phyloP scores from a whole-genome alignment of 768 basidiomycete species.

The Xerocomellus chrysenteron region DNA sequence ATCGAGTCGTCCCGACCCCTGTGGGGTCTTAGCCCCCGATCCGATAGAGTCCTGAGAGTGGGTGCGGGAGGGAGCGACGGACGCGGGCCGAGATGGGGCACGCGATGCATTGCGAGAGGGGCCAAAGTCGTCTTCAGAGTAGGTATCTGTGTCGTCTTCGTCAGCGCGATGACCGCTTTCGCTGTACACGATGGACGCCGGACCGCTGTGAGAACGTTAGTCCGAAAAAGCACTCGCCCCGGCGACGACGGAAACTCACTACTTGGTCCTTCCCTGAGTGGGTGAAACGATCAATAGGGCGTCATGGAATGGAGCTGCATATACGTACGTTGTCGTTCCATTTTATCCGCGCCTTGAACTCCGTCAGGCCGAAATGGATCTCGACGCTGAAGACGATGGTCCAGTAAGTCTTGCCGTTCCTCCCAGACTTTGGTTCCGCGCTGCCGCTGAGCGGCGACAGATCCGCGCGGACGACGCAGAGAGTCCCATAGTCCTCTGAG shows the following conservation, averaged over 20 bases:
- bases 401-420: conserved; percentile 72
- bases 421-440: conserved; percentile 64
- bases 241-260: conserved; percentile 45
- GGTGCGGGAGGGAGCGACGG: conserved; percentile 52
- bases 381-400: conserved; percentile 83
- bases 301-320: background rate
- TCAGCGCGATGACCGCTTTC: conserved; percentile 73
- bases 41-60: conserved; percentile 47
- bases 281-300: conserved; percentile 4
- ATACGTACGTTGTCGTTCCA: conserved; percentile 72
- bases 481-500: conserved; percentile 68
- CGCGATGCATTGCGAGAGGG: conserved; percentile 33
- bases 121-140: conserved; percentile 61
- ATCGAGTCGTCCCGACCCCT: conserved; percentile 29
- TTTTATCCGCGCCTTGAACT: conserved; percentile 80
- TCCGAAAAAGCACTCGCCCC: background rate
- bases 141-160: conserved; percentile 67
- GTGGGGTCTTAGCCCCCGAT: conserved; percentile 33
- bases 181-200: conserved; percentile 79
- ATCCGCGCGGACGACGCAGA: conserved; percentile 78
- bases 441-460: conserved; percentile 69
- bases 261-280: conserved; percentile 62
- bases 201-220: conserved; percentile 51
- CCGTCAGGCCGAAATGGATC: conserved; percentile 80
- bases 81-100: conserved; percentile 42